A percentile compares a stretch with the other conserved stretches of the same genome.
These are phyloP conservation scores for Auricularia heimuer DNA, from an alignment of 768 basidiomycete genomes.

Conservation along the genomic window DNA sequence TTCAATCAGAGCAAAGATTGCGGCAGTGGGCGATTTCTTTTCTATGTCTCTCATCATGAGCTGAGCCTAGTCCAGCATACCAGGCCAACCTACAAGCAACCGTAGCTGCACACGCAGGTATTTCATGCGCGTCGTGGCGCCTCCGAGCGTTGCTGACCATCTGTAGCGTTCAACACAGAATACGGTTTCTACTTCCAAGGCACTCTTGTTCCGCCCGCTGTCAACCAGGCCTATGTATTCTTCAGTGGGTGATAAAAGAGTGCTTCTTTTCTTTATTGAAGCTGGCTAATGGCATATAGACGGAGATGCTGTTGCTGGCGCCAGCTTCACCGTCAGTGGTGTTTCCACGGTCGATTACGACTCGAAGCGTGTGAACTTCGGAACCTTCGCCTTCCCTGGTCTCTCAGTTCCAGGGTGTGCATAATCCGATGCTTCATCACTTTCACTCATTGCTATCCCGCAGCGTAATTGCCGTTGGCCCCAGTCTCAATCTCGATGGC, in stretches of 20 bases:
- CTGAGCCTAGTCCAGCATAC: too few relatives aligned
- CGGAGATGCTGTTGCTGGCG: background rate
- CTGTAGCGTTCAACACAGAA: background rate
- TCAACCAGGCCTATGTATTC: conserved; percentile 4
- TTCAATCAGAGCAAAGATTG: too few relatives aligned
- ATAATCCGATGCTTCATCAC: too few relatives aligned
- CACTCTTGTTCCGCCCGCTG: conserved; percentile 3
- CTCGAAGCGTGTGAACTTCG: background rate
- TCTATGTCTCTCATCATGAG: too few relatives aligned
- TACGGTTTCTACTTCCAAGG: conserved; percentile 6
- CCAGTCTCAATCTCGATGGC: background rate
- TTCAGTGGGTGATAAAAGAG: background rate
- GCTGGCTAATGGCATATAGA: background rate
- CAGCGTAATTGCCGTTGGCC: background rate
- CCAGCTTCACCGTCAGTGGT: conserved; percentile 4
- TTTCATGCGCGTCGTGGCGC: too few relatives aligned
- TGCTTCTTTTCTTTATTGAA: too few relatives aligned
- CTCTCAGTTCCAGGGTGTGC: background rate
- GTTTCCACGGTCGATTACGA: conserved; percentile 1
- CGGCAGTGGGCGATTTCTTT: too few relatives aligned
- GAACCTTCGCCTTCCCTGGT: conserved; percentile 5
- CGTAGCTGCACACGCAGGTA: background rate
- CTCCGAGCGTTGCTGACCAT: background rate
- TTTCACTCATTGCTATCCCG: too few relatives aligned
- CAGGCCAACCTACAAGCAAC: too few relatives aligned